Percentiles rank a stretch among this genome's conserved stretches.
These are phyloP conservation scores for Stygiomarasmius scandens DNA, from an alignment of 1,284 basidiomycete genomes.

Conservation along the genomic window DNA sequence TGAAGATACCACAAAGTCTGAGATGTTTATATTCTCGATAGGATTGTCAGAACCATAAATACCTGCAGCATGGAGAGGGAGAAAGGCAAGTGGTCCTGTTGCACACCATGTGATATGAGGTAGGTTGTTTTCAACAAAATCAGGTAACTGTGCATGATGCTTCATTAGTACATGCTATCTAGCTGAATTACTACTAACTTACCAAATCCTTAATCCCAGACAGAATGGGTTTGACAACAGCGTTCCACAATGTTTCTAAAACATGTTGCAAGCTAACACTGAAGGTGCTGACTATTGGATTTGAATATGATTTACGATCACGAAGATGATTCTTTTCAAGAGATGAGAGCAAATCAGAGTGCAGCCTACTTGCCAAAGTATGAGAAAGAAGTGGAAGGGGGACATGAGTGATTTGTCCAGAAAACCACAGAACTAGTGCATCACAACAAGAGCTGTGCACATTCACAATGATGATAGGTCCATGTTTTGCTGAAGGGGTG, in stretches of 20 bases:
- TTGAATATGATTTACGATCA: neutral
- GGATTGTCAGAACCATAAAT: neutral
- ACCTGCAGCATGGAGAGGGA: slow-evolving; percentile 7
- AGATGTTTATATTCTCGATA: neutral
- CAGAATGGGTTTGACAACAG: neutral
- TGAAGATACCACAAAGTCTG: slow-evolving; percentile 18
- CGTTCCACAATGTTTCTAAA: neutral
- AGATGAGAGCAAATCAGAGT: neutral
- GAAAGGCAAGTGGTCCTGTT: slow-evolving; percentile 4
- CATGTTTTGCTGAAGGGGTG: neutral
- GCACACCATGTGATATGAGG: slow-evolving; percentile 8
- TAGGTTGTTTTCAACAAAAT: neutral
- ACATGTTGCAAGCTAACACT: neutral
- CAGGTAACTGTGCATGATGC: neutral
- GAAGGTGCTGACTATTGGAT: neutral
- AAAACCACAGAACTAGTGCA: slow-evolving; percentile 3
- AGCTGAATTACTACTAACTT: neutral
- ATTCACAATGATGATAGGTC: slow-evolving; percentile 15
- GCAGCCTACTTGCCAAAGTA: neutral
- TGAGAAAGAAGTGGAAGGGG: slow-evolving; percentile 5
- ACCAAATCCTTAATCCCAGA: neutral
- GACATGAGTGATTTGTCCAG: slow-evolving; percentile 2
- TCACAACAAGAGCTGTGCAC: slow-evolving; percentile 1
- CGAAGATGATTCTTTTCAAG: too few species aligned
- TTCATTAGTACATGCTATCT: neutral